Evolutionary conservation across 306 rosid genomes (phyloP), one percentile per base, ranked within the genome.

Genomic region (Vachellia collinsii): DNA sequence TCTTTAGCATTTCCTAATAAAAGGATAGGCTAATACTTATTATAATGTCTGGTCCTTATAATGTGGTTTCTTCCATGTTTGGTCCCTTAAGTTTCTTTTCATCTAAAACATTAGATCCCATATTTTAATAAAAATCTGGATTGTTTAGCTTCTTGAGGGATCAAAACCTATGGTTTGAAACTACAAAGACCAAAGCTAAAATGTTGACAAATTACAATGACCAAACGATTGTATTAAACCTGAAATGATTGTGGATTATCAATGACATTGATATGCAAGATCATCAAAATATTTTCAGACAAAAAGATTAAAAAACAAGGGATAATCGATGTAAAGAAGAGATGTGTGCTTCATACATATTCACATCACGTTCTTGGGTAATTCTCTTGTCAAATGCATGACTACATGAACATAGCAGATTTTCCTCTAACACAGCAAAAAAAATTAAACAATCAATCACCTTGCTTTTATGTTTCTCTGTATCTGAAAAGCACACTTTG

Each of bases 401-500:
- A 8, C 0, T 20, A 20, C 29, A 20, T n/a, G 13, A 20, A 56
- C 7, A 78, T 51, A 72, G 72, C 64, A 16, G 58, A 76, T 82
- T 77, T 74, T 62, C 65, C 79, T 44, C 56, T 72, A 42, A 59
- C 65, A 78, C 44, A 44, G 77, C 70, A 78, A 70, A 42, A 73
- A 61, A 72, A 29, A 50, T 39, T 25, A 83, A 75, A 72, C 72
- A 85, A 79, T 76, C 70, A 70, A 59, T 41, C 51, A 56, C 71
- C 77, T 64, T 66, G 78, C 69, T 69, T 65, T 63, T 53, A 72
- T 25, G 46, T 41, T 63, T 82, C 73, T 54, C 80, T 64, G 50
- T 70, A 81, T 64, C 63, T 54, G 78, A 56, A 77, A 63, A 81
- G 8, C 74, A 53, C 74, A 53, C 68, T 50, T 73, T 61, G 82